A percentile compares a stretch with the other conserved stretches of the same genome.
Conservation (phyloP, 257 asterid genomes). For the Datura wrightii region DNA sequence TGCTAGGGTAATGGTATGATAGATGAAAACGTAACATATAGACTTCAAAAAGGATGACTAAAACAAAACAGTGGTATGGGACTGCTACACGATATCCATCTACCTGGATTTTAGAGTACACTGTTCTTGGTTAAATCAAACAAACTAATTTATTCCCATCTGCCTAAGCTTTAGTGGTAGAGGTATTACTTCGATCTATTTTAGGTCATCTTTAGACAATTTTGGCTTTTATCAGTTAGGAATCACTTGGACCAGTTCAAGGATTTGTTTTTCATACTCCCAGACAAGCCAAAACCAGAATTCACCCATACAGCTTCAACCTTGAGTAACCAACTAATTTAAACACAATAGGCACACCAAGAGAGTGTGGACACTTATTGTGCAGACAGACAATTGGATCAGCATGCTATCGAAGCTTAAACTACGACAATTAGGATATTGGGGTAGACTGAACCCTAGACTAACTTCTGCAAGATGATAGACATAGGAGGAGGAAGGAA, state of each 20-base stretch:
- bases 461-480: conserved; percentile 20
- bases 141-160: neutral
- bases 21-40: conserved; percentile 12
- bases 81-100: neutral
- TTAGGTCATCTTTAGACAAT: conserved; percentile 7
- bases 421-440: conserved; percentile 3
- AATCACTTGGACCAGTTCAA: conserved; percentile 12
- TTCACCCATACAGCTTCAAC: neutral
- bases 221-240: neutral
- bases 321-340: neutral
- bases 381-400: neutral
- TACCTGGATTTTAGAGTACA: neutral
- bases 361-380: conserved; percentile 15
- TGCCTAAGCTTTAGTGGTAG: neutral
- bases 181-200: neutral
- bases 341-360: conserved; percentile 6
- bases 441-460: conserved; percentile 5
- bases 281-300: conserved; percentile 18
- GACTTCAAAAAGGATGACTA: neutral
- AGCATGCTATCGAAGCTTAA: neutral
- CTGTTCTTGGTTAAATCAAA: conserved; percentile 17
- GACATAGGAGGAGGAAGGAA: neutral
- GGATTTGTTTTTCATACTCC: neutral
- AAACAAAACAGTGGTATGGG: neutral
- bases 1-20: conserved; percentile 10